phyloP scores from a whole-genome alignment of 306 rosid species.

The Lotus japonicus region DNA sequence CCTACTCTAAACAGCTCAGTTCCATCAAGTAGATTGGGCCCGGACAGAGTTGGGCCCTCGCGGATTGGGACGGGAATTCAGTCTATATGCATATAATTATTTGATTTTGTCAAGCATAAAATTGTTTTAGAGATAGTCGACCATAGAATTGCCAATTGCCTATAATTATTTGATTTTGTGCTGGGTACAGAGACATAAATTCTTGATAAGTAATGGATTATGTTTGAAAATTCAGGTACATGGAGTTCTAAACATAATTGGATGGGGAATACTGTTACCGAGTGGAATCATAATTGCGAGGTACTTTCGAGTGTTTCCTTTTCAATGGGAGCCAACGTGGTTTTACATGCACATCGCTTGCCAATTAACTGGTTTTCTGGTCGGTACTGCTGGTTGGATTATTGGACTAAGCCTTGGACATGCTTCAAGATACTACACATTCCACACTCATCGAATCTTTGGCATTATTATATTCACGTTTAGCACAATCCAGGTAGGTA shows the following conservation, averaged over 20 bases:
- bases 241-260: conserved; percentile 69
- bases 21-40: no score
- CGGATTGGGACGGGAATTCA: no score
- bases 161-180: no score
- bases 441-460: conserved; percentile 46
- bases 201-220: no score
- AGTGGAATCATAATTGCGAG: conserved; percentile 61
- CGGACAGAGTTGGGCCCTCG: no score
- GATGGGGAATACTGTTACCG: conserved; percentile 79
- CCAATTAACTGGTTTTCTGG: conserved; percentile 46
- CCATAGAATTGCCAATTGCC: no score
- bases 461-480: conserved; percentile 58
- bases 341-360: conserved; percentile 17
- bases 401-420: conserved; percentile 74
- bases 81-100: no score
- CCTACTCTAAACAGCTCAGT: no score
- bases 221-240: conserved; percentile 43
- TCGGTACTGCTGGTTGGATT: conserved; percentile 56
- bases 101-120: no score
- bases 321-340: not conserved
- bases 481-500: conserved; percentile 72
- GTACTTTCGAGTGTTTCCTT: conserved; percentile 45
- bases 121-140: no score
- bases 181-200: no score
- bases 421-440: conserved; percentile 42